Evolutionary conservation across 1,284 basidiomycete species (phyloP), one percentile per base, ranked within the genome.

Genomic region (Tranzscheliella williamsii): DNA sequence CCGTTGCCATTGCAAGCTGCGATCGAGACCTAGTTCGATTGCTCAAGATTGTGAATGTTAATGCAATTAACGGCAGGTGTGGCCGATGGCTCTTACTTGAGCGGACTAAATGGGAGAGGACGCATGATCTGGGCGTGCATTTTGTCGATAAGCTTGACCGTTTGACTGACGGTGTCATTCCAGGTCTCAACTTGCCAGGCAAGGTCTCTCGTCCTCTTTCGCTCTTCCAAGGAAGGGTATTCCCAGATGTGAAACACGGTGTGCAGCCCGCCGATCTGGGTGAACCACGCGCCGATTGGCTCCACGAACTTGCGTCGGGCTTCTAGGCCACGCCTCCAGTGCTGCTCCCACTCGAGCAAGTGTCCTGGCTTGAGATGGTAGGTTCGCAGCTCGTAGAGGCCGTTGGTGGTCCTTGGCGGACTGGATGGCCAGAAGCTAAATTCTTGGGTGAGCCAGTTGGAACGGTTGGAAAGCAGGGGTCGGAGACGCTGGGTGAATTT

Each of bases 141-240:
- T 56, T 63, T 72, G 38, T 75, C 67, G 34, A 75, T 72, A 30
- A 75, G 38, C 41, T 69, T 72, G 49, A 74, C 72, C 4, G 73
- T 75, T 65, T 75, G 63, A 17, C 42, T 70, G 39, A 76, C 74
- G 9, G 74, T 76, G 21, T 61, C 63, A 51, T 67, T 72, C 74
- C 74, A 76, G 16, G 74, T 73, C 51, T 73, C 73, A 24, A 73
- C 71, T 49, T 75, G 67, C 74, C 74, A 76, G 0, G 74, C 74
- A 24, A 57, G 58, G 36, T 73, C 74, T 21, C 74, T 52, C 16
- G 71, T 76, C 37, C 50, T 48, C 47, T 75, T 75, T n/a, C 74
- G 53, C 43, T 72, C 60, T 29, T 72, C 74, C 44, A 75, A 42
- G n/a, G 57, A 63, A 1, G 67, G 64, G 32, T 73, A 76, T 23